Conservation (phyloP, 2,329 filamentous ascomycete species). For the Boeremia lycopersici region DNA sequence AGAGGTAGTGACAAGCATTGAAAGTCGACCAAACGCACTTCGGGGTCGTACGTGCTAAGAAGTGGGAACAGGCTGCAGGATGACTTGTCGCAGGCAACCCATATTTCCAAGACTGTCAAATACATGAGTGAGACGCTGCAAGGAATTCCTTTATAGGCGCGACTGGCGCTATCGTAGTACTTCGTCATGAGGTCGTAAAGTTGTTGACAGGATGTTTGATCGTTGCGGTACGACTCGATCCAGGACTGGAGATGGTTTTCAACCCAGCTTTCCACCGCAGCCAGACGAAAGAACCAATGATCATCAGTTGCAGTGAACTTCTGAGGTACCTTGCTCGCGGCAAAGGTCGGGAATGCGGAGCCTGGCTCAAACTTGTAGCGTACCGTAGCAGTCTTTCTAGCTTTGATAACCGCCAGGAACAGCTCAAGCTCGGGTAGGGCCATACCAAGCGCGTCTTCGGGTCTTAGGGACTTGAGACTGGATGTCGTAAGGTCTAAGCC, state of each 20-base stretch:
- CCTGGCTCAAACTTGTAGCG: slow-evolving; percentile 20
- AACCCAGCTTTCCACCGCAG: slow-evolving; percentile 59
- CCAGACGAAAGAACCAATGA: slow-evolving; percentile 52
- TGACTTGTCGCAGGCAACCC: slow-evolving; percentile 62
- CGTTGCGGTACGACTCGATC: slow-evolving; percentile 38
- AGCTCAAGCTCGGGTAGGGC: slow-evolving; percentile 21
- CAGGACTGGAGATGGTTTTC: slow-evolving; percentile 48
- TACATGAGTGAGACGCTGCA: slow-evolving; percentile 61
- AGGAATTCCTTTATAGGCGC: slow-evolving; percentile 50
- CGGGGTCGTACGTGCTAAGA: slow-evolving; percentile 55
- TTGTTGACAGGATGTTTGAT: slow-evolving; percentile 31
- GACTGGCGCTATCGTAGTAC: slow-evolving; percentile 22
- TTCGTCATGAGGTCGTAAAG: slow-evolving; percentile 20
- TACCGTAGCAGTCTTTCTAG: slow-evolving; percentile 1
- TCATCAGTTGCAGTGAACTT: slow-evolving; percentile 13
- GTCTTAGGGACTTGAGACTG: slow-evolving; percentile 15
- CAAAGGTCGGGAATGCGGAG: slow-evolving; percentile 13
- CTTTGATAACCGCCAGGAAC: slow-evolving; percentile 19
- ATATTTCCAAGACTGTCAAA: slow-evolving; percentile 63
- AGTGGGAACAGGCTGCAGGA: slow-evolving; percentile 49
- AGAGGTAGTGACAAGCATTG: slow-evolving; percentile 55
- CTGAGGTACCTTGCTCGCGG: slow-evolving; percentile 14
- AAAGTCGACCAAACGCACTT: slow-evolving; percentile 50
- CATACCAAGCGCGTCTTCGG: slow-evolving; percentile 25
- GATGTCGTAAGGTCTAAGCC: slow-evolving; percentile 7